Conservation (phyloP, 2,329 filamentous ascomycete genomes). For the Fusarium sp. region DNA sequence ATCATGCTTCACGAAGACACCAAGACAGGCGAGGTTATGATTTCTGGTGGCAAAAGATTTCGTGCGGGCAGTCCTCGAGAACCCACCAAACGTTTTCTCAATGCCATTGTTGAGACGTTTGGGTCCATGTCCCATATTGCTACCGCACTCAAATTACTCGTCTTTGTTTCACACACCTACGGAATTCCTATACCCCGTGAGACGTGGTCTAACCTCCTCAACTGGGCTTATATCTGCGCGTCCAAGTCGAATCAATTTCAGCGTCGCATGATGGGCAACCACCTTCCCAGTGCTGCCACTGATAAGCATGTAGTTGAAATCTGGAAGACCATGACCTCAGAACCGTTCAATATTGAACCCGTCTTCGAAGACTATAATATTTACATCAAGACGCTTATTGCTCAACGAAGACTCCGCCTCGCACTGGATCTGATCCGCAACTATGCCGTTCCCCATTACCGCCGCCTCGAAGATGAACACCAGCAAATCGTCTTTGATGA, state of each 20-base stretch:
- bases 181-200: conserved; percentile 62
- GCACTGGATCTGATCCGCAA: conserved; percentile 52
- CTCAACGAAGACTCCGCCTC: conserved; percentile 38
- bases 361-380: conserved; percentile 64
- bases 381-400: conserved; percentile 53
- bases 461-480: conserved; percentile 39
- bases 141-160: conserved; percentile 66
- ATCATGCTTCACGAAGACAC: conserved; percentile 39
- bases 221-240: conserved; percentile 70
- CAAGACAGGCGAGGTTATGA: conserved; percentile 29
- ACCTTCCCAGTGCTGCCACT: conserved; percentile 49
- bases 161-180: conserved; percentile 69
- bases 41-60: conserved; percentile 53
- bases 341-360: conserved; percentile 65
- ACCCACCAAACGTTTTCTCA: conserved; percentile 68
- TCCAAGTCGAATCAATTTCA: conserved; percentile 50
- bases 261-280: conserved; percentile 48
- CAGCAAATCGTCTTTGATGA: conserved; percentile 47
- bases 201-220: conserved; percentile 73
- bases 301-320: conserved; percentile 59
- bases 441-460: conserved; percentile 54
- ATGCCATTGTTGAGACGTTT: conserved; percentile 73
- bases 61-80: conserved; percentile 60
- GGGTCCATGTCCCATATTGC: conserved; percentile 71
- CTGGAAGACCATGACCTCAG: conserved; percentile 66